A percentile compares a stretch with the other conserved stretches of the same genome.
Conservation (phyloP, 805 yeast species). For the Cyberlindnera amylophila region DNA sequence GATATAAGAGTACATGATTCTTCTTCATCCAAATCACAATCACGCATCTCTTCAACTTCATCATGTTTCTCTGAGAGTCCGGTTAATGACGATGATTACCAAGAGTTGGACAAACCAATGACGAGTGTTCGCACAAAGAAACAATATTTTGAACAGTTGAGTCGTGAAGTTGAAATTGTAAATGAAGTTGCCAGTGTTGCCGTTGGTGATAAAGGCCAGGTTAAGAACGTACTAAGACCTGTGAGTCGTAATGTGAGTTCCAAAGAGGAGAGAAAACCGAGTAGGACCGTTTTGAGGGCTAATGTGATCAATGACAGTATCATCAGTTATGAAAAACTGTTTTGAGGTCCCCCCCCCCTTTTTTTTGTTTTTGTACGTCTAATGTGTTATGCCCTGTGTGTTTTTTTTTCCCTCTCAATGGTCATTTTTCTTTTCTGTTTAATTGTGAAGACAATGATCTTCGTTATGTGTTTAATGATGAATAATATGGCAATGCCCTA, state of each 20-base stretch:
- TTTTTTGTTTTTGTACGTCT: background rate
- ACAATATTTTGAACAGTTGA: slow-evolving; percentile 20
- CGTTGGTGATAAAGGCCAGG: background rate
- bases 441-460: too few relatives aligned
- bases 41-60: slow-evolving; percentile 4
- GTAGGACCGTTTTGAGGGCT: slow-evolving; percentile 22
- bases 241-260: background rate
- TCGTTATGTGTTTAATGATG: too few relatives aligned
- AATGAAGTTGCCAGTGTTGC: background rate
- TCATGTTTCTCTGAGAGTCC: slow-evolving; percentile 5
- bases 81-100: background rate
- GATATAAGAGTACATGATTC: background rate
- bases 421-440: too few relatives aligned
- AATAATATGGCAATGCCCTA: too few relatives aligned
- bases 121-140: slow-evolving; percentile 16
- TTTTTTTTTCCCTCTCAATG: too few relatives aligned
- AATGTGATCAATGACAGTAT: slow-evolving; percentile 18
- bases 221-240: background rate
- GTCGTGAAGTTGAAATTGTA: background rate
- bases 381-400: too few relatives aligned
- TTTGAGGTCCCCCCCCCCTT: slow-evolving; percentile 2
- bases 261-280: slow-evolving; percentile 12
- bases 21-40: slow-evolving; percentile 1
- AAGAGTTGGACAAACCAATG: background rate
- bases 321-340: slow-evolving; percentile 23